phyloP scores from a whole-genome alignment of 1,139 yeast genomes.

The Pneumocystis wakefieldiae region DNA sequence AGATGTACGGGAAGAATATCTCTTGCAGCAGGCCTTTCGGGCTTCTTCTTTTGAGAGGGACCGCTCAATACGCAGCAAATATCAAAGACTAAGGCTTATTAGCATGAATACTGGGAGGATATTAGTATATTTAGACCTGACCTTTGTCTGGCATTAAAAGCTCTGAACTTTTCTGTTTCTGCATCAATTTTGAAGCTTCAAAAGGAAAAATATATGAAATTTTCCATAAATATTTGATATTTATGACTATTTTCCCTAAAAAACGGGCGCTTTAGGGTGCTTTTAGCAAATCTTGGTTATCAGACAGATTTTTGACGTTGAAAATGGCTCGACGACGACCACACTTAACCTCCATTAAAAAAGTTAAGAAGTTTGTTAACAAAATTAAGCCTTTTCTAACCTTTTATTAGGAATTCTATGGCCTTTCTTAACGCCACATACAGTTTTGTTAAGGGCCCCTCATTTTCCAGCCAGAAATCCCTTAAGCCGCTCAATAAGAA shows the following conservation, averaged over 20 bases:
- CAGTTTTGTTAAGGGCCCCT: no score
- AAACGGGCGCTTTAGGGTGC: background rate
- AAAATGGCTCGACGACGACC: background rate
- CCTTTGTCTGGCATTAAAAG: background rate
- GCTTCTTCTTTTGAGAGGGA: background rate
- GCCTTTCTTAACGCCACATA: no score
- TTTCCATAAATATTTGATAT: background rate
- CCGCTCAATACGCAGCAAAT: background rate
- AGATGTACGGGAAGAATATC: slow-evolving; percentile 79
- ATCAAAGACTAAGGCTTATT: background rate
- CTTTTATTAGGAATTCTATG: no score
- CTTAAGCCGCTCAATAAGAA: background rate
- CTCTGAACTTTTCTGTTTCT: background rate
- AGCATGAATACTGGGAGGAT: background rate
- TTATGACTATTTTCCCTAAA: background rate
- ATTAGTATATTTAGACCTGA: background rate
- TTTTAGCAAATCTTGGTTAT: background rate
- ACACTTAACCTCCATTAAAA: background rate
- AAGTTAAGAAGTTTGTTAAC: background rate
- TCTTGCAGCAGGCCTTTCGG: slow-evolving; percentile 42
- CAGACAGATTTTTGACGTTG: background rate
- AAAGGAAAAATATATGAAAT: background rate
- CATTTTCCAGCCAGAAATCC: slow-evolving; percentile 3
- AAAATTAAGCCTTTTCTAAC: background rate
- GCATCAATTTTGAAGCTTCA: background rate